A percentile compares a stretch with the other conserved stretches of the same genome.
phyloP scores from a whole-genome alignment of 441 rosid species.

The Kokia cookei region DNA sequence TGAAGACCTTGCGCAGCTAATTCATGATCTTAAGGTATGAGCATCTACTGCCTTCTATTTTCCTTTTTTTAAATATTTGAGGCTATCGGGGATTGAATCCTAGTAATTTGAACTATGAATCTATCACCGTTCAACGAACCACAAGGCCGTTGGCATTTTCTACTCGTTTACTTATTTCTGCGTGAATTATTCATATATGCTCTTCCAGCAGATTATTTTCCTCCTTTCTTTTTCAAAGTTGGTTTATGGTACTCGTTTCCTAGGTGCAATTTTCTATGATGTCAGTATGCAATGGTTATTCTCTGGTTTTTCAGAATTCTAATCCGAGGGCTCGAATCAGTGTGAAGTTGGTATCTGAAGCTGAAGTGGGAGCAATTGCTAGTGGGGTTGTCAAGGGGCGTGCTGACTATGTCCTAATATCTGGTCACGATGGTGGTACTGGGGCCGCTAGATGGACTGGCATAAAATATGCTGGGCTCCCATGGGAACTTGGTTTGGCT shows the following conservation, averaged over 20 bases:
- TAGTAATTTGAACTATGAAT: background rate
- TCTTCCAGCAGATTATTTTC: background rate
- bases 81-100: background rate
- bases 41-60: background rate
- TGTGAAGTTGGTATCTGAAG: conserved; percentile 96
- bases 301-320: conserved; percentile 59
- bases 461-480: conserved; percentile 97
- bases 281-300: background rate
- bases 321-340: conserved; percentile 94
- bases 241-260: background rate
- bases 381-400: conserved; percentile 99
- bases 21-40: conserved; percentile 95
- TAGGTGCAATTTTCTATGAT: background rate
- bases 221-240: background rate
- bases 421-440: conserved; percentile 99
- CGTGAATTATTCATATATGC: background rate
- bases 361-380: conserved; percentile 98
- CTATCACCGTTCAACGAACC: too few species aligned
- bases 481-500: conserved; percentile 99
- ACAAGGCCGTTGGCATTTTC: background rate
- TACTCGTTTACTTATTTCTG: background rate
- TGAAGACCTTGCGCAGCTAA: conserved; percentile 97
- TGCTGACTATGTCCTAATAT: conserved; percentile 93
- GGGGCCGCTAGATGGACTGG: conserved; percentile 99
- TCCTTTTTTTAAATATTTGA: background rate